These are phyloP conservation scores for Mortierella sp. DNA, from an alignment of 371 early-diverging fungal species.

Conservation along the genomic window DNA sequence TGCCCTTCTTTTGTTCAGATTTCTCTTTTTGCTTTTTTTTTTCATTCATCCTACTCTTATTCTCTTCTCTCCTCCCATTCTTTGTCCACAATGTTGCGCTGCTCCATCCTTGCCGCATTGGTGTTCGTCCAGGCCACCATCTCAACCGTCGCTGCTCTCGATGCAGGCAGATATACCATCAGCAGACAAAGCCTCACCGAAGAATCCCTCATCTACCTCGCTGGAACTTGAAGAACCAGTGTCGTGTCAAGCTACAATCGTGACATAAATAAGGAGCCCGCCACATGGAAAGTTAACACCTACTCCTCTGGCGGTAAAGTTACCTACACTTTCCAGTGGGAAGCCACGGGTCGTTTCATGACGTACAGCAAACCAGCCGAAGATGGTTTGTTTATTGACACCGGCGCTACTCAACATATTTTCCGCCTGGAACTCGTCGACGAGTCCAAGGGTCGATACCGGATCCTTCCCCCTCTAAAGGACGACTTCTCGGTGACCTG, in stretches of 20 bases:
- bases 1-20: not conserved
- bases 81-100: not conserved
- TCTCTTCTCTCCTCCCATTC: not conserved
- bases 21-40: not conserved
- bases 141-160: not conserved
- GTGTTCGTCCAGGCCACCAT: not conserved
- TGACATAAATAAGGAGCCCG: no score
- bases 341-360: no score
- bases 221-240: no score
- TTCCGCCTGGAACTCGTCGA: not conserved
- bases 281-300: no score
- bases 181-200: no score
- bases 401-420: no score
- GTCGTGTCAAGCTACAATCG: not conserved
- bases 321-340: no score
- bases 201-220: not conserved
- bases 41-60: not conserved
- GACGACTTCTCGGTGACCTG: not conserved
- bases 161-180: not conserved
- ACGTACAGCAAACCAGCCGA: no score
- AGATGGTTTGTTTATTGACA: no score
- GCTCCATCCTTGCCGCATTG: not conserved
- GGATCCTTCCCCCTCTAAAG: not conserved
- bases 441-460: not conserved
- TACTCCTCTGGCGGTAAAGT: no score